A percentile compares a stretch with the other conserved stretches of the same genome.
phyloP scores from a whole-genome alignment of 176 grass and related monocot species.

The Bonia amplexicaulis region DNA sequence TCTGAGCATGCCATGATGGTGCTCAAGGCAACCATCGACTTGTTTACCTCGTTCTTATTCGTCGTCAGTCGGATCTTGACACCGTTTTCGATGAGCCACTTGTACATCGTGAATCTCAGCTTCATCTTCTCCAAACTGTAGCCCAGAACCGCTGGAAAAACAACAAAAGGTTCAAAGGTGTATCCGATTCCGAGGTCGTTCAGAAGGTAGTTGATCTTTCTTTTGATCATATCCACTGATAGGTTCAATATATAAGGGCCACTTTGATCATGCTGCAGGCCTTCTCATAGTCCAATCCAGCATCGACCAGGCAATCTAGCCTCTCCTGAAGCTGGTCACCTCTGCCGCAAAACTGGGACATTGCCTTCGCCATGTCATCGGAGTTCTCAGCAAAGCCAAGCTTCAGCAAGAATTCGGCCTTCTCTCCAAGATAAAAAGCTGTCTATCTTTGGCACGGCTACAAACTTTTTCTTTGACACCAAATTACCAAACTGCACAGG shows the following conservation, averaged over 20 bases:
- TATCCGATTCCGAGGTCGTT: conserved; percentile 40
- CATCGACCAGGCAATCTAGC: conserved; percentile 44
- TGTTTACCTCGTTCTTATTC: conserved; percentile 14
- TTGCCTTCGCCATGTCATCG: conserved; percentile 47
- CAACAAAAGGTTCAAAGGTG: conserved; percentile 33
- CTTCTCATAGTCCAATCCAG: conserved; percentile 42
- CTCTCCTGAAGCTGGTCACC: conserved; percentile 50
- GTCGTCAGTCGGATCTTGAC: conserved; percentile 10
- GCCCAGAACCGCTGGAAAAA: conserved; percentile 37
- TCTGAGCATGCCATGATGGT: conserved; percentile 49
- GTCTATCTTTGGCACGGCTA: conserved; percentile 7
- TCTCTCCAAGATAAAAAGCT: conserved; percentile 43
- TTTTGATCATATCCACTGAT: conserved; percentile 26
- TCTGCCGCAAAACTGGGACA: conserved; percentile 35
- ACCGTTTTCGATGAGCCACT: conserved; percentile 39
- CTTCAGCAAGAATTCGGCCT: conserved; percentile 47
- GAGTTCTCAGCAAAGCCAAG: conserved; percentile 56
- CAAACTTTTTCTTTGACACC: conserved; percentile 18
- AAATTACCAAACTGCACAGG: conserved; percentile 43
- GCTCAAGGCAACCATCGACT: conserved; percentile 35
- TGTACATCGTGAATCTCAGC: conserved; percentile 49
- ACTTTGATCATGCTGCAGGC: conserved; percentile 44
- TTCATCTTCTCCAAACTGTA: conserved; percentile 55
- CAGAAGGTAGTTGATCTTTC: conserved; percentile 56
- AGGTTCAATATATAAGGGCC: conserved; percentile 41